A percentile compares a stretch with the other conserved stretches of the same genome.
Conservation (phyloP, 768 basidiomycete species). For the Mycena floridula region DNA sequence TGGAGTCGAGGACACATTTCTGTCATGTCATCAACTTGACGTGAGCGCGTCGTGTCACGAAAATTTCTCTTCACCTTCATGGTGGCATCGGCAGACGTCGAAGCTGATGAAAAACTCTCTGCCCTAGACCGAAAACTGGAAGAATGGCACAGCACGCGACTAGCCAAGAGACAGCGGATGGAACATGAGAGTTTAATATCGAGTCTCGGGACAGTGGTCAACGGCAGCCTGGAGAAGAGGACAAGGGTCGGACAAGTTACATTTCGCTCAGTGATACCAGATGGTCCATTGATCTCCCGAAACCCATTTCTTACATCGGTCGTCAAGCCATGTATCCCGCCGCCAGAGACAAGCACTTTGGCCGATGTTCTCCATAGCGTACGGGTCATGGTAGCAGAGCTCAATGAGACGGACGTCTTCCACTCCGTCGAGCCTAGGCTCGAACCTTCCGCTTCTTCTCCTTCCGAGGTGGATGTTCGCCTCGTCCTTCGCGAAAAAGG, state of each 20-base stretch:
- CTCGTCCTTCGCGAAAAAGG: conserved; percentile 74
- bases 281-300: conserved; percentile 71
- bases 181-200: conserved; percentile 61
- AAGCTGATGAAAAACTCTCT: no score
- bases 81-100: no score
- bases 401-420: conserved; percentile 78
- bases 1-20: no score
- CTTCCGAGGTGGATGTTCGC: conserved; percentile 72
- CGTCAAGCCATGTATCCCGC: conserved; percentile 50
- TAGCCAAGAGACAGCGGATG: conserved; percentile 58
- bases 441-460: conserved; percentile 45
- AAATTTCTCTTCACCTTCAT: no score
- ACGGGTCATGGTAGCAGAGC: conserved; percentile 54
- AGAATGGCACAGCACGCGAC: conserved; percentile 78
- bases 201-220: neutral
- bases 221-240: conserved; percentile 44
- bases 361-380: conserved; percentile 68
- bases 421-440: conserved; percentile 56
- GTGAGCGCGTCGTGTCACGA: no score
- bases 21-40: no score
- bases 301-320: conserved; percentile 77
- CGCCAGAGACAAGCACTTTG: conserved; percentile 32
- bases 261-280: conserved; percentile 74
- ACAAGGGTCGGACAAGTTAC: conserved; percentile 60
- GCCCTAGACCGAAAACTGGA: no score